A percentile compares a stretch with the other conserved stretches of the same genome.
These are phyloP conservation scores for Cucumis melo DNA, from an alignment of 306 rosid genomes.

Conservation along the genomic window DNA sequence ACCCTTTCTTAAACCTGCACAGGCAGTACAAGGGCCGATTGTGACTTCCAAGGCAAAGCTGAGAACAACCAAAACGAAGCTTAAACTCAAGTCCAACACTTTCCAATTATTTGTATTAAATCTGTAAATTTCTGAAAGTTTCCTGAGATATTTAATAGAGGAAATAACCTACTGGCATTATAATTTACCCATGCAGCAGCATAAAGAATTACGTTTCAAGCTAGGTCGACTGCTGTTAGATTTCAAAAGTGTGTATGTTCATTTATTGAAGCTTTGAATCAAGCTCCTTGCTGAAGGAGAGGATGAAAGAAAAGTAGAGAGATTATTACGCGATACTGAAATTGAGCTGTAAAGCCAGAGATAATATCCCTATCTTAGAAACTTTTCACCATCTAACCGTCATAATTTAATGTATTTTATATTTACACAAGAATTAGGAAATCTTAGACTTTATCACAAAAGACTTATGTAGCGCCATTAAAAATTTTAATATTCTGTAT, in stretches of 20 bases:
- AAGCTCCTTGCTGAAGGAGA: not conserved
- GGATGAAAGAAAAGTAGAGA: not conserved
- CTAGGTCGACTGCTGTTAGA: not conserved
- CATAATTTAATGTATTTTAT: not conserved
- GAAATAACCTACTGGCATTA: not conserved
- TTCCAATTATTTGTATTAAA: not conserved
- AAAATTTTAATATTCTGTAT: not conserved
- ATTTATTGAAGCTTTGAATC: not conserved
- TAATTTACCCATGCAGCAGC: not conserved
- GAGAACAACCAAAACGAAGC: not conserved
- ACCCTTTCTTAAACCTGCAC: conserved; percentile 72
- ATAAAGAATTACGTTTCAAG: not conserved
- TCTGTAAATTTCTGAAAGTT: not conserved
- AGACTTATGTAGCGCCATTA: not conserved
- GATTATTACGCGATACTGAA: not conserved
- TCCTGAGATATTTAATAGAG: not conserved
- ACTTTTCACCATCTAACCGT: not conserved
- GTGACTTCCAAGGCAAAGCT: not conserved
- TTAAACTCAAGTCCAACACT: not conserved
- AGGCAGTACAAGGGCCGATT: not conserved
- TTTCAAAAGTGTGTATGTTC: not conserved
- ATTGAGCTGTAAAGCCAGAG: not conserved
- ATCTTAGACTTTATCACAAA: not conserved
- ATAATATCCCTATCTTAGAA: not conserved
- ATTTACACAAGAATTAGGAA: not conserved